Percentiles rank a stretch among this genome's conserved stretches.
Conservation (phyloP, 2,329 filamentous ascomycete species). For the Aureobasidium sp. region DNA sequence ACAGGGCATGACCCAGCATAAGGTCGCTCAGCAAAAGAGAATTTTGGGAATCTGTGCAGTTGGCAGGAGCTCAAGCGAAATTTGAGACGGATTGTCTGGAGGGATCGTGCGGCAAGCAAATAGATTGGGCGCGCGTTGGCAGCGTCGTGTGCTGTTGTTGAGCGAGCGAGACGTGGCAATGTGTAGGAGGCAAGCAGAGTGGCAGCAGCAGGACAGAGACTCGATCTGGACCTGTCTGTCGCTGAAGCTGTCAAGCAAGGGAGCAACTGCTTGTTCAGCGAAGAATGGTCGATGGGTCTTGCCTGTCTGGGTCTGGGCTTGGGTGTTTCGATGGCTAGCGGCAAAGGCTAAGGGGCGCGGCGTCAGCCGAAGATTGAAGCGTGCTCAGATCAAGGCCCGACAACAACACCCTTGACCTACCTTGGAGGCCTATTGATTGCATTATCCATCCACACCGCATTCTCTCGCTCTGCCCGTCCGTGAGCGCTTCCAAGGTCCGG, state of each 20-base stretch:
- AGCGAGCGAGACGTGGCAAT: neutral
- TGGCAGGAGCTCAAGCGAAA: constrained; percentile 2
- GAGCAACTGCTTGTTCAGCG: neutral
- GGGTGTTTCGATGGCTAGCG: neutral
- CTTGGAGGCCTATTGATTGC: neutral
- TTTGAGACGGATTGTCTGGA: constrained; percentile 6
- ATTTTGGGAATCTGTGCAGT: neutral
- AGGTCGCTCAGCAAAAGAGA: neutral
- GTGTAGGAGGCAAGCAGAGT: neutral
- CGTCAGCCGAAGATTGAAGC: neutral
- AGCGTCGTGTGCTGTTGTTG: neutral
- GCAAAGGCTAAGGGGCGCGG: neutral
- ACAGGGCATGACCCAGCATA: neutral
- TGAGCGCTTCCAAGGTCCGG: neutral
- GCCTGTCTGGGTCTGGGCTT: neutral
- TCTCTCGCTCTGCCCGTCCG: neutral
- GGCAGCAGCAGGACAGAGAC: neutral
- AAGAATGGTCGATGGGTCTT: neutral
- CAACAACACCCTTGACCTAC: constrained; percentile 3
- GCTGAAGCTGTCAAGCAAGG: constrained; percentile 6
- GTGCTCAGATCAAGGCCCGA: neutral
- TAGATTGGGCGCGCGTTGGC: neutral
- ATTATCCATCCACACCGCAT: constrained; percentile 7
- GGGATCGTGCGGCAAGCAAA: constrained; percentile 1
- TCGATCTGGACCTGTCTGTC: neutral